Evolutionary conservation across 176 grass and related monocot species (phyloP).

Genomic region (Juncus inflexus): DNA sequence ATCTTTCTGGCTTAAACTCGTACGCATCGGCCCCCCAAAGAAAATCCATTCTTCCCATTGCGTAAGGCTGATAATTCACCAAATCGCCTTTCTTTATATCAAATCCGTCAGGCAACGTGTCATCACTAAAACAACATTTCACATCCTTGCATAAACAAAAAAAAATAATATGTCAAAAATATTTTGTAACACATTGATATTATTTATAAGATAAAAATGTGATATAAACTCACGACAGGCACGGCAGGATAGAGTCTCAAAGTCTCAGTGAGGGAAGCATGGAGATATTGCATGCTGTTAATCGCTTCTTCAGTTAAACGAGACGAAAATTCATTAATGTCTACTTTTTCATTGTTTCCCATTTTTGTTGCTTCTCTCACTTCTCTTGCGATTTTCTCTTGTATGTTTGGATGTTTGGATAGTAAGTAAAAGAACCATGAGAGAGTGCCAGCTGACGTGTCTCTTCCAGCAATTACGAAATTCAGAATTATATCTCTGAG

Average conservation of each 20-base stretch:
- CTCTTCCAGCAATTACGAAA: slow-evolving; percentile 66
- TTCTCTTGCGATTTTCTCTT: slow-evolving; percentile 41
- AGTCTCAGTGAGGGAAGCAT: slow-evolving; percentile 64
- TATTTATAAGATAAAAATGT: background rate
- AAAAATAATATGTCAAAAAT: background rate
- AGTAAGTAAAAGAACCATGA: slow-evolving; percentile 61
- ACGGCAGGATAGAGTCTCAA: slow-evolving; percentile 61
- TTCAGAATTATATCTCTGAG: slow-evolving; percentile 73
- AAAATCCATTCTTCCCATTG: slow-evolving; percentile 83
- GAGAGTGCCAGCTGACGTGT: slow-evolving; percentile 56
- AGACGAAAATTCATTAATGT: slow-evolving; percentile 12
- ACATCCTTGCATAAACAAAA: slow-evolving; percentile 46
- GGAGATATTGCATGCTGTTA: slow-evolving; percentile 64
- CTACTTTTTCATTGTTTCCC: slow-evolving; percentile 12
- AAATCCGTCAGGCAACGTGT: slow-evolving; percentile 65
- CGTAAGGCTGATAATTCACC: slow-evolving; percentile 69
- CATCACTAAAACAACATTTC: slow-evolving; percentile 63
- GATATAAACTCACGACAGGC: slow-evolving; percentile 42
- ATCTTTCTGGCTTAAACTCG: slow-evolving; percentile 75
- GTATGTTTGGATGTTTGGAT: slow-evolving; percentile 35
- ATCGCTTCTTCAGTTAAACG: slow-evolving; percentile 45
- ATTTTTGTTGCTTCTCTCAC: slow-evolving; percentile 30
- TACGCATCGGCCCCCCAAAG: slow-evolving; percentile 70
- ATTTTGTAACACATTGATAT: background rate
- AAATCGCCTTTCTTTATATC: slow-evolving; percentile 57